A percentile compares a stretch with the other conserved stretches of the same genome.
Conservation (phyloP, 352 stramenopile genomes). For the Pythium folliculosum region DNA sequence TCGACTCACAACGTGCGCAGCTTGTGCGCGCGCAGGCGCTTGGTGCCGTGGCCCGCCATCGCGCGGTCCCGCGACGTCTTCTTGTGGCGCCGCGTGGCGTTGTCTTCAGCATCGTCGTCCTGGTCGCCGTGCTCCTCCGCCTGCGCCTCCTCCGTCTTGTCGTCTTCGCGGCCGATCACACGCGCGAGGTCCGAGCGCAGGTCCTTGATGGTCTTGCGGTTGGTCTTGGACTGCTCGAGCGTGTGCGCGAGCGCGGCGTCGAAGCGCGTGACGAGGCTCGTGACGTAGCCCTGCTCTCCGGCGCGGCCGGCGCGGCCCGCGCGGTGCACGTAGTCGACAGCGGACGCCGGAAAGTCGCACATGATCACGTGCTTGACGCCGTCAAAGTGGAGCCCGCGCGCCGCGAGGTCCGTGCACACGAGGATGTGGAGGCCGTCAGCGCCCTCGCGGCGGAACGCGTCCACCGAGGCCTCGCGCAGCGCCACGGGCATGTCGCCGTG, state of each 20-base stretch:
- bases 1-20: slow-evolving; percentile 17
- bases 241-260: slow-evolving; percentile 63
- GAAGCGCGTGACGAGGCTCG: slow-evolving; percentile 75
- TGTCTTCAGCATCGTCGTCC: neutral
- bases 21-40: slow-evolving; percentile 34
- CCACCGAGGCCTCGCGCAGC: slow-evolving; percentile 55
- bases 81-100: neutral
- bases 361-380: slow-evolving; percentile 91
- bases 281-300: slow-evolving; percentile 60
- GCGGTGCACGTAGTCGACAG: slow-evolving; percentile 94
- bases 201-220: slow-evolving; percentile 56
- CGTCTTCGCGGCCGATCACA: slow-evolving; percentile 5
- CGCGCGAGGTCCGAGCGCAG: slow-evolving; percentile 31
- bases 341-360: slow-evolving; percentile 92
- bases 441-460: slow-evolving; percentile 42
- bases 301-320: slow-evolving; percentile 70
- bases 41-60: slow-evolving; percentile 29
- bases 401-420: slow-evolving; percentile 93
- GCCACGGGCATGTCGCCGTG: slow-evolving; percentile 74
- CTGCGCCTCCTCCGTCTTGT: neutral
- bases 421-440: slow-evolving; percentile 60
- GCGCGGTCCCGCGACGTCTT: slow-evolving; percentile 8
- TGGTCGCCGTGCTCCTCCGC: neutral
- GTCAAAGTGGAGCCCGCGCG: slow-evolving; percentile 91
- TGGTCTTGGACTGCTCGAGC: slow-evolving; percentile 66